phyloP scores from a whole-genome alignment of 345 rosid genomes.

The Arabidopsis suecica region DNA sequence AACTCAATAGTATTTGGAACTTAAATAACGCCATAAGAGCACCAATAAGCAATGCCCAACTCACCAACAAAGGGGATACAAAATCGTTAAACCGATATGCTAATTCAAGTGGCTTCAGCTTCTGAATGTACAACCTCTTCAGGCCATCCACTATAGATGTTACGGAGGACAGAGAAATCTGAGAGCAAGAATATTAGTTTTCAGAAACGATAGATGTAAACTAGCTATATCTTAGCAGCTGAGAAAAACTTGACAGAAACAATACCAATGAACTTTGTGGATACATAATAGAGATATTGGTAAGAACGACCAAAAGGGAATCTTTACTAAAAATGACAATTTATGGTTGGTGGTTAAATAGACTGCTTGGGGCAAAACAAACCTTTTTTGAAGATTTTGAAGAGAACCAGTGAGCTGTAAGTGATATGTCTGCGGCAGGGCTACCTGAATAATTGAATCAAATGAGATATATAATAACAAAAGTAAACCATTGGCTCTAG shows the following conservation, averaged over 20 bases:
- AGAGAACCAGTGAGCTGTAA: slow-evolving; percentile 80
- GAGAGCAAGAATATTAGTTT: slow-evolving; percentile 39
- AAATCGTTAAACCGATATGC: slow-evolving; percentile 89
- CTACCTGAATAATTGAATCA: slow-evolving; percentile 54
- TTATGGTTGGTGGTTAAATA: slow-evolving; percentile 19
- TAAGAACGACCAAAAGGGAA: background rate
- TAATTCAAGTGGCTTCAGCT: slow-evolving; percentile 90
- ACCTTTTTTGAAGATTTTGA: slow-evolving; percentile 88
- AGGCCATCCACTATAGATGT: slow-evolving; percentile 93
- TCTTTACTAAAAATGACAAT: slow-evolving; percentile 3
- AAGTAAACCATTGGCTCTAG: slow-evolving; percentile 11
- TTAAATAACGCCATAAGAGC: slow-evolving; percentile 6
- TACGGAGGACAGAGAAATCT: slow-evolving; percentile 80
- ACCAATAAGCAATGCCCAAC: slow-evolving; percentile 38
- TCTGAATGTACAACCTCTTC: slow-evolving; percentile 87
- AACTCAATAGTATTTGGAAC: slow-evolving; percentile 17
- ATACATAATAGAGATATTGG: background rate
- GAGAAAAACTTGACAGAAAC: slow-evolving; percentile 9
- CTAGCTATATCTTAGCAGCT: background rate
- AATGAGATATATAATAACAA: slow-evolving; percentile 28
- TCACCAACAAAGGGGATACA: slow-evolving; percentile 86
- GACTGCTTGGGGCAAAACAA: slow-evolving; percentile 22
- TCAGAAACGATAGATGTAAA: slow-evolving; percentile 15
- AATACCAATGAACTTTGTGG: slow-evolving; percentile 10
- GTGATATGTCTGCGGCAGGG: slow-evolving; percentile 52